These are phyloP conservation scores for Pythium coloratum DNA, from an alignment of 352 stramenopile genomes.

Conservation along the genomic window DNA sequence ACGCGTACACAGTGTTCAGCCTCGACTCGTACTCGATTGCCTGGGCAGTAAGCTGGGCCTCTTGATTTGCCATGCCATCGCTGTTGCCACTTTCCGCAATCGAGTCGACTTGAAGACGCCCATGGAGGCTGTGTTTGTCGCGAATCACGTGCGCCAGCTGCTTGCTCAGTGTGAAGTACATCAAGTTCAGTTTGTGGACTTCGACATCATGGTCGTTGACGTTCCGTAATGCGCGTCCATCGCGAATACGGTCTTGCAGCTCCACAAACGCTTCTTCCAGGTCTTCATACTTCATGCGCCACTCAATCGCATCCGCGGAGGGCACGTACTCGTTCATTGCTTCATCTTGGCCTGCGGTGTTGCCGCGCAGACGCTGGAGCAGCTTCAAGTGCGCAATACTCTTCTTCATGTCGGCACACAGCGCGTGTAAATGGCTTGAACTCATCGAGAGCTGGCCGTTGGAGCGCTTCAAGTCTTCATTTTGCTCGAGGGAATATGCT, in stretches of 20 bases:
- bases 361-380: conserved; percentile 44
- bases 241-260: conserved; percentile 47
- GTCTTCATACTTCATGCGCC: conserved; percentile 83
- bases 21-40: conserved; percentile 46
- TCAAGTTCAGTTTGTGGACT: conserved; percentile 64
- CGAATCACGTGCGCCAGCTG: conserved; percentile 67
- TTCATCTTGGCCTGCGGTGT: conserved; percentile 20
- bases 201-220: conserved; percentile 30
- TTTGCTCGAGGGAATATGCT: conserved; percentile 58
- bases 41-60: conserved; percentile 46
- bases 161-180: conserved; percentile 60
- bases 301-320: conserved; percentile 75
- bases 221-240: not conserved
- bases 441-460: conserved; percentile 57
- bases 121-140: conserved; percentile 77
- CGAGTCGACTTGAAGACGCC: conserved; percentile 32
- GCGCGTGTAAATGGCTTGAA: conserved; percentile 49
- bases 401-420: conserved; percentile 61
- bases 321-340: conserved; percentile 50
- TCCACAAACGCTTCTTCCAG: conserved; percentile 58
- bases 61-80: conserved; percentile 38
- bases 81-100: conserved; percentile 16
- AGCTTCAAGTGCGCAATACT: conserved; percentile 60
- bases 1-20: conserved; percentile 35
- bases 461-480: conserved; percentile 47